phyloP scores from a whole-genome alignment of 75 land plant species.

The Cupressus sempervirens region DNA sequence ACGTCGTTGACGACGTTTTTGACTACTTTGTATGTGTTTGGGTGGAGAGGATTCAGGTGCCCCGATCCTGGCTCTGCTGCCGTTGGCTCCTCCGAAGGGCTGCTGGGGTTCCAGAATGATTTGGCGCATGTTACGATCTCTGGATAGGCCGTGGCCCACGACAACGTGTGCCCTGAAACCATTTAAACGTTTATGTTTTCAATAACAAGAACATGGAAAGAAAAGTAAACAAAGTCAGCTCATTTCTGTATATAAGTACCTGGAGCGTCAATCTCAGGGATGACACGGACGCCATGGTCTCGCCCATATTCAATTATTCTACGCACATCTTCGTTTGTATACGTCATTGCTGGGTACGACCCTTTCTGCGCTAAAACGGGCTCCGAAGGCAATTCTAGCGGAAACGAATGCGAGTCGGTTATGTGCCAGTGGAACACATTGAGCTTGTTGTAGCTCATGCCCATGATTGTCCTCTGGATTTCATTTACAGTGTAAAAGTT shows the following conservation, averaged over 20 bases:
- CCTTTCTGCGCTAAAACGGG: slow-evolving; percentile 72
- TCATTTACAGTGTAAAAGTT: slow-evolving; percentile 67
- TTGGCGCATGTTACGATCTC: slow-evolving; percentile 85
- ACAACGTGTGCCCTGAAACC: slow-evolving; percentile 72
- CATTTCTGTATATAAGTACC: slow-evolving; percentile 23
- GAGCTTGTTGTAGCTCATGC: slow-evolving; percentile 71
- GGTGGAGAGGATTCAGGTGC: slow-evolving; percentile 83
- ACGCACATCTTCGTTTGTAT: slow-evolving; percentile 52
- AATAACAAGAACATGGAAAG: no score
- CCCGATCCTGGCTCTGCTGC: slow-evolving; percentile 91
- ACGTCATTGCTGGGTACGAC: slow-evolving; percentile 54
- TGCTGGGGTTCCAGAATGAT: slow-evolving; percentile 49
- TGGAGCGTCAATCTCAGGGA: slow-evolving; percentile 86
- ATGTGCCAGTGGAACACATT: slow-evolving; percentile 96
- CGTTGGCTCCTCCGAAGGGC: slow-evolving; percentile 27
- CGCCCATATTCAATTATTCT: slow-evolving; percentile 51
- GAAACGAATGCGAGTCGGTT: slow-evolving; percentile 93
- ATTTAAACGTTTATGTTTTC: no score
- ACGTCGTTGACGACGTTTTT: slow-evolving; percentile 61
- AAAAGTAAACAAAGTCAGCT: no score
- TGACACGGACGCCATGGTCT: slow-evolving; percentile 60
- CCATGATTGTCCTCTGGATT: slow-evolving; percentile 58
- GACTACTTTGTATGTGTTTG: slow-evolving; percentile 68
- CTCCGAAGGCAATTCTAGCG: slow-evolving; percentile 66
- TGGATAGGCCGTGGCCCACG: slow-evolving; percentile 89